Evolutionary conservation across 257 asterid species (phyloP), one percentile per base, ranked within the genome.

Genomic region (Solanum lycopersicoides): DNA sequence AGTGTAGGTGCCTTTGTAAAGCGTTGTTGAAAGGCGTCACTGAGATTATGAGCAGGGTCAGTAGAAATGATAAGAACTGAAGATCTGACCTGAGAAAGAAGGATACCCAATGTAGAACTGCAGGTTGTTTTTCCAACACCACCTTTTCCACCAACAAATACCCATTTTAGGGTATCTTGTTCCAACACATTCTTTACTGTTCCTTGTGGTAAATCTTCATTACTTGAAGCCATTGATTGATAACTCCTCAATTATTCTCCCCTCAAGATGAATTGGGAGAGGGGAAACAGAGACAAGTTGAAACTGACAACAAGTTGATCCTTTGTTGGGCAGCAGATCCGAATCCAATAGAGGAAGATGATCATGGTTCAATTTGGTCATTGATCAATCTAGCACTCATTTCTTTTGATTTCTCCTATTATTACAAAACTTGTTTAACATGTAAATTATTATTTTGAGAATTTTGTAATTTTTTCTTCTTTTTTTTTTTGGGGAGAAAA

Each of bases 41-140:
- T 95, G 59, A 96, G 97, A 92, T 95, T 96, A 89, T 96, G 99
- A 6, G 99, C 99, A 15, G 99, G 99, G 87, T 96, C 99, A 68
- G 99, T 96, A 89, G 99, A 95, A 86, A 96, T 96, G 89, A 96
- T 92, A 87, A 96, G 98, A 89, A 96, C 99, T 66, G 99, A 95
- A 16, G 94, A 86, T 44, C 98, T 94, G 84, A 94, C 96, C 83
- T 91, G 89, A 6, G 98, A 88, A 45, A 96, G 94, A 88, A 96
- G 88, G 86, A 95, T 93, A 39, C 97, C 92, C 32, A 96, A 84
- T 21, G 91, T 93, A 13, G 98, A 96, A 93, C 99, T 95, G 89
- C 98, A 97, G 6, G 99, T 95, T 11, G 99, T 97, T 88, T 97
- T 95, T 6, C 98, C 99, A 28, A 97, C 98, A 39, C 99, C 99